Base-by-base conservation (phyloP, 257 asterid species). In the Vinca minor region DNA sequence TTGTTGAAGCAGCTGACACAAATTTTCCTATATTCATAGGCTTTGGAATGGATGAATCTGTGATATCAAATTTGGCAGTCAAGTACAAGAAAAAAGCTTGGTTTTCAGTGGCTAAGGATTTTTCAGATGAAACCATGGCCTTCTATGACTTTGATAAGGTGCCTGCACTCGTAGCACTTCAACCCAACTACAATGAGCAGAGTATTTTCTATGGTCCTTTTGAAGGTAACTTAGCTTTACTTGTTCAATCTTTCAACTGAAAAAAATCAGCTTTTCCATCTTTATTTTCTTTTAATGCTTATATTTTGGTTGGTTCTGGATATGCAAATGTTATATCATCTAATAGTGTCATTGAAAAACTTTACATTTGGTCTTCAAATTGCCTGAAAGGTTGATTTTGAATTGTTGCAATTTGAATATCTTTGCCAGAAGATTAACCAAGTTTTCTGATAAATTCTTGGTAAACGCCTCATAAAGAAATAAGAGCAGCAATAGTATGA, bases 71-170 rank as follows among this genome's bases (percentile, higher is more conserved):
- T 77, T 70, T 92, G 80, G 96, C 88, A 36, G 76, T 80, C 76
- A 83, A 89, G 76, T 82, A 92, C 77, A 89, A 92, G 84, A 89
- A 85, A 76, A 85, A 82, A 74, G 97, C 98, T 59, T 89, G 98
- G 98, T 92, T 92, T 81, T 76, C 98, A 62, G 94, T 92, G 52
- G 94, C 94, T 41, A 81, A 76, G 59, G 91, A 81, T 71, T 85
- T 87, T 77, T 85, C 96, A 0, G 95, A 87, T 11, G 78, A 83
- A 60, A 71, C 78, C 47, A 81, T 87, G 94, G 78, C 85, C 59
- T 75, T 69, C 0, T 89, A 85, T 81, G 96, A 87, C 76, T 85
- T 92, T 71, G 91, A 87, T 75, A 87, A 87, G 79, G 89, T 71
- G 38, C 98, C 96, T 74, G 95, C 98, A 64, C 54, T 92, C 79